phyloP scores from a whole-genome alignment of 148 eudicot species.

The Chenopodium album region DNA sequence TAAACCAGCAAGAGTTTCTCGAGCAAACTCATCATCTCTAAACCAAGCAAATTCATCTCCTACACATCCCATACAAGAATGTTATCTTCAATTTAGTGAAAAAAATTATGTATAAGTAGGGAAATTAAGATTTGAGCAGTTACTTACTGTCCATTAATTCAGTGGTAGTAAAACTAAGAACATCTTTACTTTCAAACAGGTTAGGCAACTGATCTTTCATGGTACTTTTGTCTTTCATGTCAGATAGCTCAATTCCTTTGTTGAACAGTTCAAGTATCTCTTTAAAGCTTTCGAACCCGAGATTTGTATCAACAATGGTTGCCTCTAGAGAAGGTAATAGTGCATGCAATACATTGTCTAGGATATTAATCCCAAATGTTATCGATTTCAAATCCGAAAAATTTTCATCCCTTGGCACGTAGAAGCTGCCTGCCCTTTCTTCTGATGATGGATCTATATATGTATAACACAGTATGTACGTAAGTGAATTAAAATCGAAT shows the following conservation, averaged over 20 bases:
- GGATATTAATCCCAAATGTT: conserved; percentile 26
- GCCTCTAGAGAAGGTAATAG: conserved; percentile 36
- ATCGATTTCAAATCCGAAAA: conserved; percentile 39
- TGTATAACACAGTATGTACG: background rate
- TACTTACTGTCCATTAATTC: conserved; percentile 42
- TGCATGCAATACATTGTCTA: conserved; percentile 28
- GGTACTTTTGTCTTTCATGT: conserved; percentile 14
- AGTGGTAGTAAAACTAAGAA: conserved; percentile 46
- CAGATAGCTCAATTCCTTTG: conserved; percentile 23
- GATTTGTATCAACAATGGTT: conserved; percentile 7
- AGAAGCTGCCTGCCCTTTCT: conserved; percentile 17
- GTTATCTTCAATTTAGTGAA: too few species aligned
- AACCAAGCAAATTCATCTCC: conserved; percentile 69
- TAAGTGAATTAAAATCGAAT: background rate
- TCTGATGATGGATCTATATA: conserved; percentile 29
- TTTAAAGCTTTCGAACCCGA: conserved; percentile 30
- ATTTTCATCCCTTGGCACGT: conserved; percentile 49
- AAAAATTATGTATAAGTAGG: background rate
- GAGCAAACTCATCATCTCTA: conserved; percentile 70
- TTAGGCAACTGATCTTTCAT: conserved; percentile 21
- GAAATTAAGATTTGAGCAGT: background rate
- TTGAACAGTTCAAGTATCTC: conserved; percentile 27
- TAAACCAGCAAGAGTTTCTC: conserved; percentile 79
- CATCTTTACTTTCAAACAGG: conserved; percentile 7
- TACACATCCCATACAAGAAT: conserved; percentile 1